These are phyloP conservation scores for Volvox carteri DNA, from an alignment of 163 green algal genomes.

Conservation along the genomic window DNA sequence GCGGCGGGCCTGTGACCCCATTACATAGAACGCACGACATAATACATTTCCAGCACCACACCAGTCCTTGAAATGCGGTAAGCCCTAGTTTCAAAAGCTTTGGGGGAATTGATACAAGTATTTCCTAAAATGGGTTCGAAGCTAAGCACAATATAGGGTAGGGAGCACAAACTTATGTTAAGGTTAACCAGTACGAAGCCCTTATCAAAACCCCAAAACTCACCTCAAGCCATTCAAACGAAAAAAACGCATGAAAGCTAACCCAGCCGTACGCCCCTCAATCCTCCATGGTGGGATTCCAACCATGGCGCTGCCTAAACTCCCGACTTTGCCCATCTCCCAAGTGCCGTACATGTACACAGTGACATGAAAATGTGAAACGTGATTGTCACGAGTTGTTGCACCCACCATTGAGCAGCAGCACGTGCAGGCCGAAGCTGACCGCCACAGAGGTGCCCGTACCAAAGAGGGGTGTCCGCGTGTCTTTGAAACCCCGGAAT, in stretches of 20 bases:
- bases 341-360: too few species aligned
- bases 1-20: background rate
- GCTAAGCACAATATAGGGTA: too few species aligned
- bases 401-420: constrained; percentile 69
- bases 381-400: background rate
- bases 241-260: background rate
- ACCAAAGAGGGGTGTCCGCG: constrained; percentile 64
- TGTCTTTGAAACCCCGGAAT: constrained; percentile 71
- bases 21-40: background rate
- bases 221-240: background rate
- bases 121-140: too few species aligned
- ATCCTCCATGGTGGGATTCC: background rate
- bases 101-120: too few species aligned
- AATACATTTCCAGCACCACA: background rate
- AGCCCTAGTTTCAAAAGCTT: too few species aligned
- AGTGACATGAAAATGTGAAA: background rate
- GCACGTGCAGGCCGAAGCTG: constrained; percentile 59
- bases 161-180: too few species aligned
- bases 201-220: too few species aligned
- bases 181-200: too few species aligned
- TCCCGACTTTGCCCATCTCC: background rate
- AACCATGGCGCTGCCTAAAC: background rate
- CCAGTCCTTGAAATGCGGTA: background rate
- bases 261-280: background rate
- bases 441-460: constrained; percentile 33